These are phyloP conservation scores for Dioszegia aurantiaca DNA, from an alignment of 768 basidiomycete genomes.

Conservation along the genomic window DNA sequence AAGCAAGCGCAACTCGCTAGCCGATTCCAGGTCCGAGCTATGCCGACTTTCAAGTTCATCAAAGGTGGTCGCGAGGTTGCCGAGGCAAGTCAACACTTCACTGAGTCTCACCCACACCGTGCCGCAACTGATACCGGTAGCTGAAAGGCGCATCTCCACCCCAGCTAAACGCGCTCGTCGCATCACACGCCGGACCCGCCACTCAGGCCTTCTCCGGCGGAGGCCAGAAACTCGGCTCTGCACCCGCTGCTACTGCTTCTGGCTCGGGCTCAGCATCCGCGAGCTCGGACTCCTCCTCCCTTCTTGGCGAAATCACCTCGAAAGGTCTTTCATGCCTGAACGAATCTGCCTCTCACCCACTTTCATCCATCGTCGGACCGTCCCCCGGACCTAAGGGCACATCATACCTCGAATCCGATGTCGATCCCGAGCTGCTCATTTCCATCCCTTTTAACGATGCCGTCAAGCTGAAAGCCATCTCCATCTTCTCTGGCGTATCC, in stretches of 20 bases:
- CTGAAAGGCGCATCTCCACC: slow-evolving; percentile 50
- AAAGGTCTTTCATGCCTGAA: slow-evolving; percentile 51
- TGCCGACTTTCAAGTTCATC: slow-evolving; percentile 53
- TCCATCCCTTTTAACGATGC: slow-evolving; percentile 50
- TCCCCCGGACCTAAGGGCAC: slow-evolving; percentile 41
- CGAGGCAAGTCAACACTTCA: slow-evolving; percentile 35
- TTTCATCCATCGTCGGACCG: slow-evolving; percentile 48
- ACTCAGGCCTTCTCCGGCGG: slow-evolving; percentile 24
- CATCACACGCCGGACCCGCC: slow-evolving; percentile 47
- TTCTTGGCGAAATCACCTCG: slow-evolving; percentile 44
- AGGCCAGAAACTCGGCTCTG: slow-evolving; percentile 8
- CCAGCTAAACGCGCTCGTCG: slow-evolving; percentile 44
- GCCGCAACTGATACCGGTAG: slow-evolving; percentile 22
- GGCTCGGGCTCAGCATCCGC: slow-evolving; percentile 18
- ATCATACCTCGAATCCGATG: slow-evolving; percentile 52
- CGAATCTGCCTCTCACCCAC: slow-evolving; percentile 45
- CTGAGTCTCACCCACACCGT: background rate
- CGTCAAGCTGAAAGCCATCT: slow-evolving; percentile 47
- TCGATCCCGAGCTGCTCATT: slow-evolving; percentile 49
- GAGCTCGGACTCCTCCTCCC: slow-evolving; percentile 28
- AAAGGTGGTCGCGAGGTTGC: slow-evolving; percentile 50
- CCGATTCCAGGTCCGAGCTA: slow-evolving; percentile 44
- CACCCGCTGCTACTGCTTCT: slow-evolving; percentile 3
- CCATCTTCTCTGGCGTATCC: slow-evolving; percentile 43
- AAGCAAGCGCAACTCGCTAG: slow-evolving; percentile 40